Percentiles rank a stretch among this genome's conserved stretches.
These are phyloP conservation scores for Camellia japonica DNA, from an alignment of 148 eudicot genomes.

Conservation along the genomic window DNA sequence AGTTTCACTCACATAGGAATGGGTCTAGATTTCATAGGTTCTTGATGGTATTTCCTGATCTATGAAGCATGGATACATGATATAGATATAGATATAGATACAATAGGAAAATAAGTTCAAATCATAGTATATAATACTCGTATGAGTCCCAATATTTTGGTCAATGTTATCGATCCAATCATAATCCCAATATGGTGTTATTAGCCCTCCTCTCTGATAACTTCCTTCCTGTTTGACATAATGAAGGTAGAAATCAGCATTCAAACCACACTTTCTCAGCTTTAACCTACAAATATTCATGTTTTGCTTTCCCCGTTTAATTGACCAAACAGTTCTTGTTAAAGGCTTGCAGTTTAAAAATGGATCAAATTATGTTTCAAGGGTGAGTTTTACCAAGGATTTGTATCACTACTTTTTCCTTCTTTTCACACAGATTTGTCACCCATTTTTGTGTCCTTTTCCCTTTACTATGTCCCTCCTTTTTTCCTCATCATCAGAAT, in stretches of 20 bases:
- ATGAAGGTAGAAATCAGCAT: no score
- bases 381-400: no score
- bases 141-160: conserved; percentile 57
- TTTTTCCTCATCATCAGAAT: no score
- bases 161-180: conserved; percentile 44
- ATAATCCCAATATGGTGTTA: conserved; percentile 50
- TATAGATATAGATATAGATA: no score
- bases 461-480: no score
- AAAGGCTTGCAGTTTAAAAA: not conserved
- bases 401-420: no score
- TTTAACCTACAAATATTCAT: not conserved
- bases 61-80: no score
- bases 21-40: conserved; percentile 39
- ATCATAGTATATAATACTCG: conserved; percentile 10
- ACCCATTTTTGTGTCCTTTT: no score
- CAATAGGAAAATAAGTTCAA: no score
- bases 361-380: not conserved
- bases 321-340: not conserved
- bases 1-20: conserved; percentile 47
- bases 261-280: not conserved
- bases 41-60: conserved; percentile 38
- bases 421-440: no score
- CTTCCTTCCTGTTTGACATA: conserved; percentile 41
- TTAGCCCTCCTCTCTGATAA: conserved; percentile 50
- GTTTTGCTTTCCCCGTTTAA: not conserved